These are phyloP conservation scores for Gastrodia elata DNA, from an alignment of 106 monocot genomes.

Conservation along the genomic window DNA sequence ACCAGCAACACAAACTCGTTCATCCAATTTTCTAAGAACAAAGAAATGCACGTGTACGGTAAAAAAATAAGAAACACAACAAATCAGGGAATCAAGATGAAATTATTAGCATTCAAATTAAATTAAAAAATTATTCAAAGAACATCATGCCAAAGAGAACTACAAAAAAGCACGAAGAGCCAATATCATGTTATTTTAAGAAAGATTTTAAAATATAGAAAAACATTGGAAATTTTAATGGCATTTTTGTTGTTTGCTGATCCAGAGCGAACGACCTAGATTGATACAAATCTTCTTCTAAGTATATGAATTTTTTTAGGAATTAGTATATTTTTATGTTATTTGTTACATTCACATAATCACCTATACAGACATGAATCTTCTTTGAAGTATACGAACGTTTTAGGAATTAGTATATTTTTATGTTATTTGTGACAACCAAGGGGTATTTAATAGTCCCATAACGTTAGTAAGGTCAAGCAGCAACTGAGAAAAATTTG, in stretches of 20 bases:
- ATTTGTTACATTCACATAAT: neutral
- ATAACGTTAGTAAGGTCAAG: neutral
- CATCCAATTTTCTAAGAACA: constrained; percentile 37
- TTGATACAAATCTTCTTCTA: neutral
- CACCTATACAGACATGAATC: neutral
- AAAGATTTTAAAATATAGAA: neutral
- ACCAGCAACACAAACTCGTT: constrained; percentile 79
- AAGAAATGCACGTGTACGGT: neutral
- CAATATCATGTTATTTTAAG: neutral
- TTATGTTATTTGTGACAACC: neutral
- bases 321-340: neutral
- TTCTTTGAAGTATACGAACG: neutral
- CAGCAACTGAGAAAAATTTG: neutral
- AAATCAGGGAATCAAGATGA: neutral
- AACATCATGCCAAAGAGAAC: neutral
- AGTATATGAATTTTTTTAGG: neutral
- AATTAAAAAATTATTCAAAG: neutral
- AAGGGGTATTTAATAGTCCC: neutral
- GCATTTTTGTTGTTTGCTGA: neutral
- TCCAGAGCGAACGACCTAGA: neutral
- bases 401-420: neutral
- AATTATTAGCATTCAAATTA: neutral
- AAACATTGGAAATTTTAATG: neutral
- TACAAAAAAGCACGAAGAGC: neutral
- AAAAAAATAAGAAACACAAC: neutral